Evolutionary conservation across 768 basidiomycete species (phyloP), one percentile per base, ranked within the genome.

Genomic region (Ramaria sp.): DNA sequence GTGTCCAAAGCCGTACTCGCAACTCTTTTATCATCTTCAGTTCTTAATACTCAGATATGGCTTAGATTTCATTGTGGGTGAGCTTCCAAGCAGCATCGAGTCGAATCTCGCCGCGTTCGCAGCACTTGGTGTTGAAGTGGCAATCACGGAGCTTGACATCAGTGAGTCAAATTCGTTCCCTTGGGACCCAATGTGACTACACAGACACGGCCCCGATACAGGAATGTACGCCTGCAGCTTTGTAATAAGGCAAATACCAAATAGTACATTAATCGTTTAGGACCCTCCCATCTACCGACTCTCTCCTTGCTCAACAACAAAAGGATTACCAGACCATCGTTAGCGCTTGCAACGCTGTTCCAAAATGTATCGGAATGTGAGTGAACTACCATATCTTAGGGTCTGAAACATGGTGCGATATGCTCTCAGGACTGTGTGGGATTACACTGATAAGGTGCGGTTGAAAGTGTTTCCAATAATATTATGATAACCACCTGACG

Each of bases 121-220:
- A 12, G 73, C 73, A 10, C 74, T 83, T 25, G 81, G 83, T 3
- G 68, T 85, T 41, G 82, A 84, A 59, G 77, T 83, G 24, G 82
- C 81, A 9, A 76, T 83, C 59, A 85, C 83, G 2, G 83, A 83
- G 62, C 73, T 85, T 54, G 52, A 55, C 24, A 48, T 55, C 34
- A 30, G 53, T 55, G 32, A 45, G 28, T 48, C 27, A 15, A 32
- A 1, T 34, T 34, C 1, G 13, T 6, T 27, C n/a, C 5, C 8
- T 36, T 37, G 10, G n/a, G 30, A n/a, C 5, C 18, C 20, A 25
- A 27, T 16, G 10, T 15, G 34, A 24, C 20, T n/a, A n/a, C n/a
- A 13, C 28, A 42, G 51, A 52, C 38, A 8, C 18, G 18, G 12
- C 16, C 37, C 15, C 4, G 15, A 9, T 24, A 2, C 39, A 55